phyloP scores from a whole-genome alignment of 805 yeast genomes.

The Yarrowia sp. region DNA sequence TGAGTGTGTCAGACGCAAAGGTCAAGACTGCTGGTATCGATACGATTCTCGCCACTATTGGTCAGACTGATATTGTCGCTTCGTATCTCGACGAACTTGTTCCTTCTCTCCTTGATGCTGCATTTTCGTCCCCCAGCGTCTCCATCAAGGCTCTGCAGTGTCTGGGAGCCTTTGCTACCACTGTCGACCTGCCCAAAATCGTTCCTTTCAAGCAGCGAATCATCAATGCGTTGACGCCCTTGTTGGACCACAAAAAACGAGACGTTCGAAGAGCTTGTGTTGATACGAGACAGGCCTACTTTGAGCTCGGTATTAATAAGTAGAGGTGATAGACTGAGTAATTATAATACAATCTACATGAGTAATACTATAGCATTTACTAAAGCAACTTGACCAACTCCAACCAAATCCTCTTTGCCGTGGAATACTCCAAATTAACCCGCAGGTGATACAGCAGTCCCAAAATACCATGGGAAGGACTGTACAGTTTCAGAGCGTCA shows the following conservation, averaged over 20 bases:
- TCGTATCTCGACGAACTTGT: constrained; percentile 64
- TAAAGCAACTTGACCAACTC: constrained; percentile 3
- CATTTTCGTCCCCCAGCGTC: constrained; percentile 57
- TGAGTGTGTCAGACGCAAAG: constrained; percentile 56
- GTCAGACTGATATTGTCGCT: constrained; percentile 60
- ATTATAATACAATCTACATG: too few species aligned
- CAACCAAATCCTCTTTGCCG: constrained; percentile 13
- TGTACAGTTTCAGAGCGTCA: constrained; percentile 12
- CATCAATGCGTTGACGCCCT: constrained; percentile 57
- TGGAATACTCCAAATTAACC: constrained; percentile 9
- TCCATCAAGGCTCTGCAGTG: constrained; percentile 65
- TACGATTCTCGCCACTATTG: constrained; percentile 63
- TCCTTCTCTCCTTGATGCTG: constrained; percentile 57
- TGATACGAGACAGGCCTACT: constrained; percentile 79
- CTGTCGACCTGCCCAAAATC: constrained; percentile 53
- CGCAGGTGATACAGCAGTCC: constrained; percentile 20
- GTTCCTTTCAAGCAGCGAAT: constrained; percentile 61
- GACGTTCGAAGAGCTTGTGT: constrained; percentile 76
- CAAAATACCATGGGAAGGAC: constrained; percentile 1
- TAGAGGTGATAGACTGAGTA: constrained; percentile 41
- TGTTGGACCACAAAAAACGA: constrained; percentile 77
- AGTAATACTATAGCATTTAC: not conserved
- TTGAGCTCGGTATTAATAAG: constrained; percentile 54
- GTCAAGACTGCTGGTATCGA: constrained; percentile 68
- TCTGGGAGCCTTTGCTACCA: constrained; percentile 57